A percentile compares a stretch with the other conserved stretches of the same genome.
phyloP scores from a whole-genome alignment of 495 filamentous ascomycete species.

The Daldinia bambusicola region DNA sequence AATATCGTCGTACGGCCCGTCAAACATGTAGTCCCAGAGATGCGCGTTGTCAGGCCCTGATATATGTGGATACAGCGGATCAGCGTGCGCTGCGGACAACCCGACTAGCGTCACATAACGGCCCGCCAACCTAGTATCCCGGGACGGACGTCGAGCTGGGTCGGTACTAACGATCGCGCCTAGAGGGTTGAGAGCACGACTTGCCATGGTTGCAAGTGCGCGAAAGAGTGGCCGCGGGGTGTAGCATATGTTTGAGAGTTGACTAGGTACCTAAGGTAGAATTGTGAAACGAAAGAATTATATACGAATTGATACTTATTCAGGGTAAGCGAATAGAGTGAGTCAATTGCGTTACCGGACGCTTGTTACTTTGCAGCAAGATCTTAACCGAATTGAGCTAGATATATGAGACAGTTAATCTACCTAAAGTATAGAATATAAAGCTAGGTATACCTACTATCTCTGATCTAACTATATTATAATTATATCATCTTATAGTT shows the following conservation, averaged over 20 bases:
- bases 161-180: constrained; percentile 41
- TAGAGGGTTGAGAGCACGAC: constrained; percentile 29
- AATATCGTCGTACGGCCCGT: constrained; percentile 53
- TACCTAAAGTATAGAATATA: too few species aligned
- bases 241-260: neutral
- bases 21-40: constrained; percentile 61
- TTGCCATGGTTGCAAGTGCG: constrained; percentile 16
- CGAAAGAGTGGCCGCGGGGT: neutral
- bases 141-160: constrained; percentile 42
- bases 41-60: constrained; percentile 49
- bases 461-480: too few species aligned
- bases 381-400: constrained; percentile 8
- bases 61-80: constrained; percentile 54
- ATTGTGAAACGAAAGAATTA: neutral
- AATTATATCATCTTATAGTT: neutral
- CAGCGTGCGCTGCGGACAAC: constrained; percentile 51
- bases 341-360: constrained; percentile 2
- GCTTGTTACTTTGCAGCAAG: neutral
- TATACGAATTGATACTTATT: neutral
- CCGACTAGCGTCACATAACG: constrained; percentile 54
- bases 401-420: neutral
- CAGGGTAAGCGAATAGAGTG: constrained; percentile 1
- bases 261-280: neutral
- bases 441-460: too few species aligned
- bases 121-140: constrained; percentile 47